Percentiles rank a stretch among this genome's conserved stretches.
These are phyloP conservation scores for Gilbertella persicaria DNA, from an alignment of 371 early-diverging fungal genomes.

Conservation along the genomic window DNA sequence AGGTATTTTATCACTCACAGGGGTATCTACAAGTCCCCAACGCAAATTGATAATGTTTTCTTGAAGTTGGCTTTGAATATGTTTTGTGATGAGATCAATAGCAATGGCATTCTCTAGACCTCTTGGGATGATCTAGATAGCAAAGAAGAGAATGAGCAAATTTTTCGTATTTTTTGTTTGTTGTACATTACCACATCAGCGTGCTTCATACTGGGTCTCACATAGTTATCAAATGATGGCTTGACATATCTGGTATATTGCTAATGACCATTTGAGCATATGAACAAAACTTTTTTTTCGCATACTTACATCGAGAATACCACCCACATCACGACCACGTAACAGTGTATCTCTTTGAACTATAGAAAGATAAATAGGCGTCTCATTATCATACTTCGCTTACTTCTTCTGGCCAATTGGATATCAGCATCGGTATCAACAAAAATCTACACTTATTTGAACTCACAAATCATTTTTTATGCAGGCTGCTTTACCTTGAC, in stretches of 20 bases:
- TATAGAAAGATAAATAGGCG: background rate
- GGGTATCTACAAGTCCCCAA: constrained; percentile 59
- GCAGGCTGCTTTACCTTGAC: constrained; percentile 65
- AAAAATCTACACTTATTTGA: constrained; percentile 71
- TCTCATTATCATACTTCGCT: constrained; percentile 12
- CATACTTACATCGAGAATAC: constrained; percentile 70
- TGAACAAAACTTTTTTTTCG: background rate
- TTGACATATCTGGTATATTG: constrained; percentile 93
- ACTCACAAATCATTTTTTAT: background rate
- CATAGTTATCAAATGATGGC: constrained; percentile 86
- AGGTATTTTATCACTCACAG: constrained; percentile 46
- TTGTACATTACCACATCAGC: constrained; percentile 63
- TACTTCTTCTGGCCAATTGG: constrained; percentile 83
- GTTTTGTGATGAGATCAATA: constrained; percentile 88
- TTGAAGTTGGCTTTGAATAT: constrained; percentile 80
- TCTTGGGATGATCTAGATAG: constrained; percentile 77
- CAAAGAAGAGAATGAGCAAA: background rate
- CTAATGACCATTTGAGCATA: constrained; percentile 13
- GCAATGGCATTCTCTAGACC: constrained; percentile 90
- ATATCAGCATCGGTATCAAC: constrained; percentile 95
- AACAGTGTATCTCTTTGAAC: constrained; percentile 88
- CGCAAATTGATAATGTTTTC: constrained; percentile 70
- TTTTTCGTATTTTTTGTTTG: too few species aligned
- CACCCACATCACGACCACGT: constrained; percentile 82
- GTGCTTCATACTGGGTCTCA: constrained; percentile 85